Conservation (phyloP, 192 early-diverging fungal genomes). For the Umbelopsis sp. region DNA sequence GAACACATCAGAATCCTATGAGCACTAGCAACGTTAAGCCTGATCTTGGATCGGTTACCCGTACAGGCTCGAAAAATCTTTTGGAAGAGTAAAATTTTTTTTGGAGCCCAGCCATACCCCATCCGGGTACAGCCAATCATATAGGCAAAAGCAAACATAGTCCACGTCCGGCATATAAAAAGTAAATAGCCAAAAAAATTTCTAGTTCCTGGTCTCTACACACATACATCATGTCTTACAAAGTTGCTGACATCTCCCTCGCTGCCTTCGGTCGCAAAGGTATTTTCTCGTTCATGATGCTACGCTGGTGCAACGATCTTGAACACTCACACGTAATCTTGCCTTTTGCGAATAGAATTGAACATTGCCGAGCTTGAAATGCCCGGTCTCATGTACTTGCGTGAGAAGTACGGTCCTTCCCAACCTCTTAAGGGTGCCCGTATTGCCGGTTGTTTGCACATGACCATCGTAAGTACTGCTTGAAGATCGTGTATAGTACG, state of each 20-base stretch:
- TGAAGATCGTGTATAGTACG: background rate
- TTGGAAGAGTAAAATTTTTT: background rate
- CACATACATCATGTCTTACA: slow-evolving; percentile 37
- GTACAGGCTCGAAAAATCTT: no score
- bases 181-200: slow-evolving; percentile 18
- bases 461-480: slow-evolving; percentile 75
- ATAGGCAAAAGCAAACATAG: background rate
- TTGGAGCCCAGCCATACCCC: slow-evolving; percentile 19
- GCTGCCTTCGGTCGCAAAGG: slow-evolving; percentile 98
- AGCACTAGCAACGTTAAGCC: no score
- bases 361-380: slow-evolving; percentile 93
- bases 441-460: slow-evolving; percentile 97
- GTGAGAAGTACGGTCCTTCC: slow-evolving; percentile 86
- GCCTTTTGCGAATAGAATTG: slow-evolving; percentile 42
- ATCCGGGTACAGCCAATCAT: slow-evolving; percentile 2
- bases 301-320: background rate
- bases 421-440: slow-evolving; percentile 95
- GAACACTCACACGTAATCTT: slow-evolving; percentile 47
- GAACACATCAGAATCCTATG: no score
- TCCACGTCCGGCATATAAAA: background rate
- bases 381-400: slow-evolving; percentile 96
- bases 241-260: slow-evolving; percentile 89
- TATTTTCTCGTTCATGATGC: slow-evolving; percentile 61
- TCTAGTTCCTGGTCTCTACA: slow-evolving; percentile 8
- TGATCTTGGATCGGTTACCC: no score